phyloP scores from a whole-genome alignment of 805 yeast species.

The Metschnikowia henanensis region DNA sequence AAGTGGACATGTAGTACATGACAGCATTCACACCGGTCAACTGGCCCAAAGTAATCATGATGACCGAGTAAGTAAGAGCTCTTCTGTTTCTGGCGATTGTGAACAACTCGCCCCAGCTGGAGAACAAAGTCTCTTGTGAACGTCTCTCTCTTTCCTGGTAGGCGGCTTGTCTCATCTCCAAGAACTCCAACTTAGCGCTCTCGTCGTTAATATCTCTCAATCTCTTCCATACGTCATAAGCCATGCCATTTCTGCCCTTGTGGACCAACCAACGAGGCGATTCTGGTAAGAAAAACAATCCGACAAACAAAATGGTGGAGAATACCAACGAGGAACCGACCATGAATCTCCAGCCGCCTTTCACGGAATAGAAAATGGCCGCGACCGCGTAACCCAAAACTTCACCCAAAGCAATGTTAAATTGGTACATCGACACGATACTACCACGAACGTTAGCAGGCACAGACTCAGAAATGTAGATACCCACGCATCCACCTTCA shows the following conservation, averaged over 20 bases:
- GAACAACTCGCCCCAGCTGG: constrained; percentile 52
- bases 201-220: constrained; percentile 48
- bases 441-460: constrained; percentile 60
- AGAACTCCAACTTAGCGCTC: constrained; percentile 50
- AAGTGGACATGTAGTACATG: constrained; percentile 61
- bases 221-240: constrained; percentile 55
- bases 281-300: constrained; percentile 57
- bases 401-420: constrained; percentile 66
- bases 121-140: constrained; percentile 33
- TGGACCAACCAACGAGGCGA: constrained; percentile 61
- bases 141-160: constrained; percentile 44
- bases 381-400: constrained; percentile 64
- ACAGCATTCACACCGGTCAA: constrained; percentile 69
- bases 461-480: constrained; percentile 60
- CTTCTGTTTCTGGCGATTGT: constrained; percentile 59
- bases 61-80: constrained; percentile 55
- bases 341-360: constrained; percentile 66
- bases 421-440: constrained; percentile 61
- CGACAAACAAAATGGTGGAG: constrained; percentile 50
- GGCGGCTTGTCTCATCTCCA: constrained; percentile 56
- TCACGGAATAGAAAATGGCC: constrained; percentile 56
- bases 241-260: constrained; percentile 51
- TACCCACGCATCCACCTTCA: constrained; percentile 65
- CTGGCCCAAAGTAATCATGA: constrained; percentile 62
- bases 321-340: constrained; percentile 62